Evolutionary conservation across 768 basidiomycete species (phyloP), one percentile per base, ranked within the genome.

Genomic region (Boletus sp.): DNA sequence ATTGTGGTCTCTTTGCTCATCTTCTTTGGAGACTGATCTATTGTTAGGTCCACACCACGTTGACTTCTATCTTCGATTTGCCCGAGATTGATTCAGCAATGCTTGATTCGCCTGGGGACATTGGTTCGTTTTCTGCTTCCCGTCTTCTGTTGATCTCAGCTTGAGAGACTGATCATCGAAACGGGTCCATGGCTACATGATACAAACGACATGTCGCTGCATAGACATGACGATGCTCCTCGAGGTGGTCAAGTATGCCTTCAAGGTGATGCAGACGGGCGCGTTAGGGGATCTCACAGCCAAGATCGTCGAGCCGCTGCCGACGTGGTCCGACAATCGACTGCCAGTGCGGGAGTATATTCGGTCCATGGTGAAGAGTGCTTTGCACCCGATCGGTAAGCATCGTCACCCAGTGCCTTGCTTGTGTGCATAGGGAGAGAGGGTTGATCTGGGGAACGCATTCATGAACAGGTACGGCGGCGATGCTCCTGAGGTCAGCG

Each of bases 151-250:
- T n/a, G n/a, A n/a, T n/a, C n/a, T n/a, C n/a, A n/a, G n/a, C n/a
- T n/a, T n/a, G n/a, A n/a, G n/a, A n/a, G n/a, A n/a, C n/a, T n/a
- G n/a, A n/a, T n/a, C n/a, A n/a, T n/a, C n/a, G n/a, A n/a, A n/a
- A n/a, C n/a, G n/a, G n/a, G n/a, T n/a, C n/a, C n/a, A n/a, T n/a
- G n/a, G n/a, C n/a, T n/a, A n/a, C n/a, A n/a, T n/a, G n/a, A n/a
- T n/a, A n/a, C n/a, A n/a, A n/a, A n/a, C n/a, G n/a, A n/a, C n/a
- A n/a, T n/a, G n/a, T n/a, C n/a, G n/a, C n/a, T 11, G 9, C 24
- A n/a, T 30, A 61, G 63, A 56, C 29, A 56, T 56, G 64, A 47
- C 37, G 47, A 52, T 65, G 64, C 45, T 65, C 39, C n/a, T 62
- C 28, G 57, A 46, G 30, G 64, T 54, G 1, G 10, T 65, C 18